These are phyloP conservation scores for Botryotinia globosa DNA, from an alignment of 2,329 filamentous ascomycete genomes.

Conservation along the genomic window DNA sequence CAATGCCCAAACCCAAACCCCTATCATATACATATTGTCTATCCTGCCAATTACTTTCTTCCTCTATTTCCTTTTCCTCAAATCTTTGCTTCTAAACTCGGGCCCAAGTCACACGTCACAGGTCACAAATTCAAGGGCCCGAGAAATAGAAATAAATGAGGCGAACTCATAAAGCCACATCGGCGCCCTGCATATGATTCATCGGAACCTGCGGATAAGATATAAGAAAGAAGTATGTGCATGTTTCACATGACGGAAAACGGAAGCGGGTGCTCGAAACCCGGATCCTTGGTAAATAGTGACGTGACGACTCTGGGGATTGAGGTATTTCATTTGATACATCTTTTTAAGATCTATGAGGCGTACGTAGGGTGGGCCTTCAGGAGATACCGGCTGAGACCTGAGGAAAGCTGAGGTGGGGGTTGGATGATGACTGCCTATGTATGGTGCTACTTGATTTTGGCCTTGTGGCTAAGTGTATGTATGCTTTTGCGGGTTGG, in stretches of 20 bases:
- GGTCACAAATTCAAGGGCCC: not conserved
- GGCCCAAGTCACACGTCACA: not conserved
- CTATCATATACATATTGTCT: not conserved
- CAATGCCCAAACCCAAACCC: not conserved
- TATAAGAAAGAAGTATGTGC: not conserved
- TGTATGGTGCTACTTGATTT: not conserved
- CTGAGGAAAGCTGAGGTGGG: not conserved
- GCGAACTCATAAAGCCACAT: not conserved
- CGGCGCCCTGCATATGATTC: not conserved
- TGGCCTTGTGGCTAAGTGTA: not conserved
- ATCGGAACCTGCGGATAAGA: not conserved
- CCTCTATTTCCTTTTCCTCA: not conserved
- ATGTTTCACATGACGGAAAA: not conserved
- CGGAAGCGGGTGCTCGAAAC: not conserved
- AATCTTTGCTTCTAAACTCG: not conserved
- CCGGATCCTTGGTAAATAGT: not conserved
- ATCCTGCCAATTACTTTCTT: not conserved
- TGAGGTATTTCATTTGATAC: not conserved
- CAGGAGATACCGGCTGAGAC: not conserved
- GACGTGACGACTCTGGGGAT: not conserved
- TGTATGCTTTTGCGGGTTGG: not conserved
- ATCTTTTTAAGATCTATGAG: not conserved
- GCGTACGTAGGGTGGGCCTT: not conserved
- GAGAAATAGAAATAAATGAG: not conserved
- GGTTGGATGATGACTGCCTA: not conserved